These are phyloP conservation scores for Hericium coralloides DNA, from an alignment of 768 basidiomycete genomes.

Conservation along the genomic window DNA sequence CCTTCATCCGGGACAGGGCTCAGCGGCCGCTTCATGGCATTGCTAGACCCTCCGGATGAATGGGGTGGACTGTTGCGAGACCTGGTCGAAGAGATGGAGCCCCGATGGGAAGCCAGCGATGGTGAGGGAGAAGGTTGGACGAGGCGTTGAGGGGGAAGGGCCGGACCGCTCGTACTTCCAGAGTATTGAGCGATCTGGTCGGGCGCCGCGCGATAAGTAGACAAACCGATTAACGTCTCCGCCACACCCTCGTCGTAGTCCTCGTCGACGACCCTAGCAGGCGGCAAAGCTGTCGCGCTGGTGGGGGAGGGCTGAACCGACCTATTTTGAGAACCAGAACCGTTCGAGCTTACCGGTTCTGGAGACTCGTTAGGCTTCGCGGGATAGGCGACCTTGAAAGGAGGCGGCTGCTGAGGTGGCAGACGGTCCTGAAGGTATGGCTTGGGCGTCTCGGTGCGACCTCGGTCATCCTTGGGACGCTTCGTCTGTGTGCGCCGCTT, in stretches of 20 bases:
- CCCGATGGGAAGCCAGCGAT: constrained; percentile 42
- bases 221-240: constrained; percentile 70
- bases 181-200: constrained; percentile 13
- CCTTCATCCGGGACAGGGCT: constrained; percentile 54
- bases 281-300: constrained; percentile 47
- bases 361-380: constrained; percentile 39
- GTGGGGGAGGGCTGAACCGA: constrained; percentile 71
- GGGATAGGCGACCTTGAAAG: constrained; percentile 16
- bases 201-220: constrained; percentile 16
- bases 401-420: constrained; percentile 13
- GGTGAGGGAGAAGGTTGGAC: constrained; percentile 23
- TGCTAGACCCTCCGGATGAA: constrained; percentile 11
- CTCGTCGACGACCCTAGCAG: constrained; percentile 72
- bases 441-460: constrained; percentile 38
- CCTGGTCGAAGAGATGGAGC: constrained; percentile 57
- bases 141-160: constrained; percentile 3
- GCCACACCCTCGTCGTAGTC: constrained; percentile 93
- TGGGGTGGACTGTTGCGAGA: constrained; percentile 57
- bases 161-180: constrained; percentile 5
- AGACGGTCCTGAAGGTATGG: constrained; percentile 14
- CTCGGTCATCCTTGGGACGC: constrained; percentile 35
- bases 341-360: constrained; percentile 57
- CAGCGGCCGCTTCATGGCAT: constrained; percentile 53
- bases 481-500: constrained; percentile 36
- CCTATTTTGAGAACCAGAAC: constrained; percentile 39